Evolutionary conservation across 495 filamentous ascomycete genomes (phyloP), one percentile per base, ranked within the genome.

Genomic region (Xylaria grammica): DNA sequence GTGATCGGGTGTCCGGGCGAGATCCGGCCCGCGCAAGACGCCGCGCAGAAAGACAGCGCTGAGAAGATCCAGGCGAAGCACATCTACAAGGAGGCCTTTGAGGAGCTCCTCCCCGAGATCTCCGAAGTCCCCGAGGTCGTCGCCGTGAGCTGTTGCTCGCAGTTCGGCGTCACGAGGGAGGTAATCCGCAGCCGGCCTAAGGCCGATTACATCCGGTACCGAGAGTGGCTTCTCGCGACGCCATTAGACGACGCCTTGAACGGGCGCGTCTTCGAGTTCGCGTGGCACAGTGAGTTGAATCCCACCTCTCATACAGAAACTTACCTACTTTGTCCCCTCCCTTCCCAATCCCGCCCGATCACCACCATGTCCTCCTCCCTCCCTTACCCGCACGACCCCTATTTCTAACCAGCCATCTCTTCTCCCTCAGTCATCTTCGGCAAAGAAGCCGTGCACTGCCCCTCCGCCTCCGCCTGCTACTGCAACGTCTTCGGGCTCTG

Each of bases 251-350:
- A 90, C 59, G 77, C 78, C 26, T 71, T 84, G 38, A 87, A 82
- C 46, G 90, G 89, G 4, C 70, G 89, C 17, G 78, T 92, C 17
- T 80, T 91, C 77, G 90, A 92, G 75, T 91, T 88, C 67, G 69
- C 86, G 62, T 92, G 90, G 90, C 90, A 92, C 75, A 84, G 89
- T 65, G 80, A 87, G 64, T 89, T n/a, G n/a, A n/a, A n/a, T n/a
- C n/a, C n/a, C n/a, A n/a, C n/a, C 57, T 22, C 68, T 19, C 20
- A n/a, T n/a, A n/a, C n/a, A n/a, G n/a, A 4, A 13, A 38, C 5
- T 26, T 32, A 24, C 20, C 40, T 36, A 3, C 49, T n/a, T 10
- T 15, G 17, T 57, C 20, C 19, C 42, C 56, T 20, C 13, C 36
- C 30, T 57, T 46, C n/a, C n/a, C n/a, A n/a, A n/a, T n/a, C n/a